Base-by-base conservation (phyloP, 1,139 yeast species). In the Sugiyamaella pinicola region DNA sequence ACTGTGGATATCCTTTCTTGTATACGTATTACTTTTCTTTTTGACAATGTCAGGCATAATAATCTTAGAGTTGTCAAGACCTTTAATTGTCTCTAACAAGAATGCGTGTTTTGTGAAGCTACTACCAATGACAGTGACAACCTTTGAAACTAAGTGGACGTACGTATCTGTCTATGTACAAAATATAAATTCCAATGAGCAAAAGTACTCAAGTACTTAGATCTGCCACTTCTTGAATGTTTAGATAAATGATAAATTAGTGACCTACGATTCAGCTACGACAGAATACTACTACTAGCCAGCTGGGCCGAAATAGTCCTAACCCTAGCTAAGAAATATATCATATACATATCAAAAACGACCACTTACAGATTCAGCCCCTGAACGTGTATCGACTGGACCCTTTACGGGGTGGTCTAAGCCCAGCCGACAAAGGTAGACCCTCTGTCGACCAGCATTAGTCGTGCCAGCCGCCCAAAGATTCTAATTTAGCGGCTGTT, bases 401-500 rank as follows among this genome's bases (percentile, higher is more conserved):
- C n/a, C n/a, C n/a, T n/a, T n/a, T n/a, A n/a, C n/a, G n/a, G n/a
- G n/a, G n/a, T n/a, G n/a, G n/a, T n/a, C n/a, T n/a, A n/a, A n/a
- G n/a, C n/a, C n/a, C n/a, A n/a, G n/a, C n/a, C n/a, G n/a, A n/a
- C n/a, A n/a, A n/a, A n/a, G n/a, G n/a, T n/a, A n/a, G n/a, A n/a
- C n/a, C n/a, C n/a, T n/a, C n/a, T n/a, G n/a, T n/a, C n/a, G n/a
- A n/a, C n/a, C n/a, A 29, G 6, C 7, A 35, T 35, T 18, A 24
- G 8, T n/a, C 19, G 5, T 38, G 17, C 42, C 42, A 38, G 13
- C 42, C 42, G 8, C 42, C 42, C 17, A 38, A 38, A 8, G 61
- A 10, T 9, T 38, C 42, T 49, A 76, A 53, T 17, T 66, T 62
- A 7, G 63, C 58, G 1, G 78, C 74, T 24, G 58, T 60, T 8